These are phyloP conservation scores for Dioscorea zingiberensis DNA, from an alignment of 106 monocot genomes.

Conservation along the genomic window DNA sequence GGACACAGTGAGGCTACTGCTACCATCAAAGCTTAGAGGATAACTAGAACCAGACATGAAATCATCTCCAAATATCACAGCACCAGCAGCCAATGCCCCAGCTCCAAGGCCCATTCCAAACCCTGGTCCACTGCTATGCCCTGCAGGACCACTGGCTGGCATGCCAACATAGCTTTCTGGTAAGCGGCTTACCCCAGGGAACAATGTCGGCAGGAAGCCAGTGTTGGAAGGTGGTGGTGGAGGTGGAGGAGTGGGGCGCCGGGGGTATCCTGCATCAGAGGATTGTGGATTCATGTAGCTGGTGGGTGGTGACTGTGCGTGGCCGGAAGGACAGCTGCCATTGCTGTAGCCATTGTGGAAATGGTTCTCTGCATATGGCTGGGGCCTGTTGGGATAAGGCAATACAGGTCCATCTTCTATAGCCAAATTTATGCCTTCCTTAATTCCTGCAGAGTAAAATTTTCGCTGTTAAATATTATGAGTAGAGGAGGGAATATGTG, in stretches of 20 bases:
- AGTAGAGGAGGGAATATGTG: not conserved
- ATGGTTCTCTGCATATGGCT: not conserved
- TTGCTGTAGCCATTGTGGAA: slow-evolving; percentile 6
- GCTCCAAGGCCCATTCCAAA: slow-evolving; percentile 51
- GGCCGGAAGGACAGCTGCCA: slow-evolving; percentile 6
- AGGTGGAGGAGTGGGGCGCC: slow-evolving; percentile 28
- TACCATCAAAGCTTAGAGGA: slow-evolving; percentile 19
- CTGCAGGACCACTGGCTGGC: slow-evolving; percentile 9
- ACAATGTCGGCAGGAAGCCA: slow-evolving; percentile 43
- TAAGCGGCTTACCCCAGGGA: slow-evolving; percentile 20
- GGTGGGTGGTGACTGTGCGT: not conserved
- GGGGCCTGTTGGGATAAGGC: slow-evolving; percentile 21
- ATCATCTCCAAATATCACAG: slow-evolving; percentile 74
- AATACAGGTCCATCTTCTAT: slow-evolving; percentile 53
- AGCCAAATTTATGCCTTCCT: slow-evolving; percentile 27
- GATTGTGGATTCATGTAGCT: not conserved
- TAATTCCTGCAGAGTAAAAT: slow-evolving; percentile 15
- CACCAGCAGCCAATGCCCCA: slow-evolving; percentile 69
- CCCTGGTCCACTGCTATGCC: not conserved
- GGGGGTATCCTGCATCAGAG: not conserved
- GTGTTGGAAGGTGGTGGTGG: slow-evolving; percentile 54
- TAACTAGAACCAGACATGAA: slow-evolving; percentile 44
- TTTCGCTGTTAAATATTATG: not conserved
- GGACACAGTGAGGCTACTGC: slow-evolving; percentile 24
- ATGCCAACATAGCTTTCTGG: slow-evolving; percentile 34